phyloP scores from a whole-genome alignment of 345 rosid genomes.

The Combretum micranthum region DNA sequence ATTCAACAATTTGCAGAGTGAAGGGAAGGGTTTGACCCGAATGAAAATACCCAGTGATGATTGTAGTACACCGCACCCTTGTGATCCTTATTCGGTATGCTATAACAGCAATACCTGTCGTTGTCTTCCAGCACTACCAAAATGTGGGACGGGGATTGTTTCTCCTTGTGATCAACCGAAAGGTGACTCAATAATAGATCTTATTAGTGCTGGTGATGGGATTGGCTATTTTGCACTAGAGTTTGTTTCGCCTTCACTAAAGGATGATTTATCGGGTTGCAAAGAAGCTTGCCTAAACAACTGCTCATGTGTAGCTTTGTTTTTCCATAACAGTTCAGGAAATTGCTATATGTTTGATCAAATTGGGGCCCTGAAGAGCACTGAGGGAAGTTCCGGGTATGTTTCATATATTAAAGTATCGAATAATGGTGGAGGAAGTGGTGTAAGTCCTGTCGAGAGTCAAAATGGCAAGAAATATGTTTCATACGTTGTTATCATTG shows the following conservation, averaged over 20 bases:
- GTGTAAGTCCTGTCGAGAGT: slow-evolving; percentile 14
- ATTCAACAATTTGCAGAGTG: slow-evolving; percentile 39
- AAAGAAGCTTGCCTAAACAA: slow-evolving; percentile 51
- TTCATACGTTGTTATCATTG: slow-evolving; percentile 48
- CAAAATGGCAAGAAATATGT: slow-evolving; percentile 31
- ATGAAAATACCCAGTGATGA: slow-evolving; percentile 57
- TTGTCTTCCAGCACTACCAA: slow-evolving; percentile 52
- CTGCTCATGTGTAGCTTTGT: slow-evolving; percentile 74
- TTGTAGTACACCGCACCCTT: slow-evolving; percentile 67
- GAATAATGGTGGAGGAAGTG: slow-evolving; percentile 12
- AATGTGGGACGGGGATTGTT: slow-evolving; percentile 46
- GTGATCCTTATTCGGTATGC: slow-evolving; percentile 53
- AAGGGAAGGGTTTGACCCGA: slow-evolving; percentile 21
- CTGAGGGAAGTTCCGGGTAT: slow-evolving; percentile 28
- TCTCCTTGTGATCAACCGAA: slow-evolving; percentile 44
- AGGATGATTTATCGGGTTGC: slow-evolving; percentile 55
- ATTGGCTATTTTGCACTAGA: slow-evolving; percentile 60
- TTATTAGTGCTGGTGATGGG: slow-evolving; percentile 43
- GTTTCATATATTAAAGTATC: slow-evolving; percentile 58
- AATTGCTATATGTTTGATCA: slow-evolving; percentile 66
- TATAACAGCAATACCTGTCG: slow-evolving; percentile 40
- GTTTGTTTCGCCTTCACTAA: slow-evolving; percentile 45
- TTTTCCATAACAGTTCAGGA: slow-evolving; percentile 58
- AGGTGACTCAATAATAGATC: slow-evolving; percentile 23
- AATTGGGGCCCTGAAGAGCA: slow-evolving; percentile 54